Percentiles rank a stretch among this genome's conserved stretches.
These are phyloP conservation scores for Boletus fagicola DNA, from an alignment of 768 basidiomycete species.

Conservation along the genomic window DNA sequence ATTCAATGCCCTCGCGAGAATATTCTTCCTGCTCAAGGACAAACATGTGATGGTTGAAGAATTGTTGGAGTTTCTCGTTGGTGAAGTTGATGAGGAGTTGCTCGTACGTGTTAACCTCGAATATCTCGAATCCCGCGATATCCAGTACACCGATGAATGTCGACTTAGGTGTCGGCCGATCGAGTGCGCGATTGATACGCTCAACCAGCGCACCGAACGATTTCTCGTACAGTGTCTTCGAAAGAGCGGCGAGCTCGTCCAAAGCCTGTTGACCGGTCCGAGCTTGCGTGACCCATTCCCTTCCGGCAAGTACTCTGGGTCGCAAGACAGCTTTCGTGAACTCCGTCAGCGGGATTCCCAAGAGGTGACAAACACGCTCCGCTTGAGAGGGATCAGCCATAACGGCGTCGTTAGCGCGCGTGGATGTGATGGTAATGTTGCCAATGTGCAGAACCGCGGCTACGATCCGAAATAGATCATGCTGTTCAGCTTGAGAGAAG, in stretches of 20 bases:
- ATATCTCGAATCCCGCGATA: slow-evolving; percentile 99
- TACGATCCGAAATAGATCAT: slow-evolving; percentile 90
- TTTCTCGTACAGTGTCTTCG: slow-evolving; percentile 97
- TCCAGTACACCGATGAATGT: slow-evolving; percentile 98
- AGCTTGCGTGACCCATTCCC: slow-evolving; percentile 96
- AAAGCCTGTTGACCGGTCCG: slow-evolving; percentile 88
- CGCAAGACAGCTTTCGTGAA: slow-evolving; percentile 87
- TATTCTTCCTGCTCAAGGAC: slow-evolving; percentile 99
- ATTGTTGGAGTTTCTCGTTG: slow-evolving; percentile 97
- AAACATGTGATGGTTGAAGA: slow-evolving; percentile 99
- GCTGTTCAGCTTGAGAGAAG: slow-evolving; percentile 78
- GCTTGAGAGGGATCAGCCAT: slow-evolving; percentile 84
- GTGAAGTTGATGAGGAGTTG: slow-evolving; percentile 98
- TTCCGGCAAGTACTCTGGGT: slow-evolving; percentile 88
- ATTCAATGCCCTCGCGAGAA: slow-evolving; percentile 91
- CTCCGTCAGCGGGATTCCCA: slow-evolving; percentile 84
- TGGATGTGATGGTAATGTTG: slow-evolving; percentile 80
- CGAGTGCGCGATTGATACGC: slow-evolving; percentile 90
- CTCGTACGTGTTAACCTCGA: slow-evolving; percentile 92
- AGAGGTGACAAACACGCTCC: slow-evolving; percentile 84
- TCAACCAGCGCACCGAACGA: slow-evolving; percentile 93
- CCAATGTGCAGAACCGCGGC: slow-evolving; percentile 95
- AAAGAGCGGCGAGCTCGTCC: slow-evolving; percentile 87
- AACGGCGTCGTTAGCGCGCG: slow-evolving; percentile 73
- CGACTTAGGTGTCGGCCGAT: slow-evolving; percentile 86